Evolutionary conservation across 208 protist genomes (phyloP), one percentile per base, ranked within the genome.

Genomic region (Acanthamoeba healyi): DNA sequence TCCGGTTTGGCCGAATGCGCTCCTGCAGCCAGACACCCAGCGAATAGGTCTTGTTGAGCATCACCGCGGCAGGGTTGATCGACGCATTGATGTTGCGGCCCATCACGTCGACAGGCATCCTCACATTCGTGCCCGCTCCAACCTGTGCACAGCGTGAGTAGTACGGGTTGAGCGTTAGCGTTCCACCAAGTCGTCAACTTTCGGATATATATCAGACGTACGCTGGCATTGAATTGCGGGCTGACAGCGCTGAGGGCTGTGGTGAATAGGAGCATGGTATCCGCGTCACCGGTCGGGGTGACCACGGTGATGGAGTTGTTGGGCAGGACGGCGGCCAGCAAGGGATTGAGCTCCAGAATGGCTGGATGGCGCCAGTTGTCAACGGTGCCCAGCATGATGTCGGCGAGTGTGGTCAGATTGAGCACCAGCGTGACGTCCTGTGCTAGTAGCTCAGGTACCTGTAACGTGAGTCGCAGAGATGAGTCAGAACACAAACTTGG

Each of bases 361-460:
- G 74, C 74, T 5, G 38, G 2, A n/a, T 84, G 40, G n/a, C 36
- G 51, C 74, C 74, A 84, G n/a, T 54, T 49, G n/a, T 29, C 42
- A 10, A 84, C 42, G 29, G 17, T 84, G 44, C 74, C 74, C 40
- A 84, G 74, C 74, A 84, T 46, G 74, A 84, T 84, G 74, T 84
- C 42, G 42, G 44, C 74, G 26, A 84, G 4, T 0, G 32, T 2
- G 17, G 5, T 9, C 42, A 84, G 4, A 42, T n/a, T 56, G 12
- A 84, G 74, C 74, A 84, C 74, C 40, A 84, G 42, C 9, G 51
- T 19, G 0, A 7, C 32, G 38, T 42, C 42, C 5, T 84, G 6
- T 1, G 42, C 74, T 3, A 56, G 1, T n/a, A 84, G 22, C 74
- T 84, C 74, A 6, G 74, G 74, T 19, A 84, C 1, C 70, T 81